Percentiles rank a stretch among this genome's conserved stretches.
These are phyloP conservation scores for Sparassis latifolia DNA, from an alignment of 1,284 basidiomycete species.

Conservation along the genomic window DNA sequence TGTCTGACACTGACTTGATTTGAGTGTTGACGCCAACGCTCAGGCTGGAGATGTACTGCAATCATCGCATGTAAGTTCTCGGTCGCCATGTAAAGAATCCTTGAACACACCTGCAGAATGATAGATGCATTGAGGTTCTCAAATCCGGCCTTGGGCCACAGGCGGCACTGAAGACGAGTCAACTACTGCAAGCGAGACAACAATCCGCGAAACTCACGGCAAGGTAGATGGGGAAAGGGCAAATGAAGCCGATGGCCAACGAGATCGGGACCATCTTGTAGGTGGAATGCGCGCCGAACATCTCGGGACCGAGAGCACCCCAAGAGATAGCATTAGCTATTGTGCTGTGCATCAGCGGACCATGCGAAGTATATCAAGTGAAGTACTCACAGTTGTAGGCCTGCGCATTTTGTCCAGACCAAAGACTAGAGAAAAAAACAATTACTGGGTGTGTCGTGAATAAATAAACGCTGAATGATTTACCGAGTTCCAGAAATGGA, in stretches of 20 bases:
- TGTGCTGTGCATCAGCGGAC: background rate
- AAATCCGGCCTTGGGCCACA: slow-evolving; percentile 39
- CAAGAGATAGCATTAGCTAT: slow-evolving; percentile 43
- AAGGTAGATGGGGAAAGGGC: slow-evolving; percentile 44
- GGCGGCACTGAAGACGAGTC: slow-evolving; percentile 25
- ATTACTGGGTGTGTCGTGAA: too few species aligned
- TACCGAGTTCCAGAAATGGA: slow-evolving; percentile 23
- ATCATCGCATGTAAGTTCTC: background rate
- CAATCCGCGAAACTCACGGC: background rate
- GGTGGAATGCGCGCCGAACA: slow-evolving; percentile 40
- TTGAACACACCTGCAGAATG: slow-evolving; percentile 9
- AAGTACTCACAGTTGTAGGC: slow-evolving; percentile 25
- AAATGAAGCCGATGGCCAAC: slow-evolving; percentile 41
- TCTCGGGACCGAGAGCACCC: slow-evolving; percentile 47
- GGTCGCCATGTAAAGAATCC: background rate
- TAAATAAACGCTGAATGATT: too few species aligned
- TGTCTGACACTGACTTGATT: slow-evolving; percentile 5
- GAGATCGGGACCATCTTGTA: slow-evolving; percentile 49
- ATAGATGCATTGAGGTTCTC: slow-evolving; percentile 43
- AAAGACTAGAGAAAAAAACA: slow-evolving; percentile 17
- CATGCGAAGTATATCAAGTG: background rate
- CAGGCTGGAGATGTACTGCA: slow-evolving; percentile 9
- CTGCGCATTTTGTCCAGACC: slow-evolving; percentile 51
- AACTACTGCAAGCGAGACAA: background rate
- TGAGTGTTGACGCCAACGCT: slow-evolving; percentile 10